Percentiles rank a stretch among this genome's conserved stretches.
Conservation (phyloP, 345 rosid species). For the Microcos paniculata region DNA sequence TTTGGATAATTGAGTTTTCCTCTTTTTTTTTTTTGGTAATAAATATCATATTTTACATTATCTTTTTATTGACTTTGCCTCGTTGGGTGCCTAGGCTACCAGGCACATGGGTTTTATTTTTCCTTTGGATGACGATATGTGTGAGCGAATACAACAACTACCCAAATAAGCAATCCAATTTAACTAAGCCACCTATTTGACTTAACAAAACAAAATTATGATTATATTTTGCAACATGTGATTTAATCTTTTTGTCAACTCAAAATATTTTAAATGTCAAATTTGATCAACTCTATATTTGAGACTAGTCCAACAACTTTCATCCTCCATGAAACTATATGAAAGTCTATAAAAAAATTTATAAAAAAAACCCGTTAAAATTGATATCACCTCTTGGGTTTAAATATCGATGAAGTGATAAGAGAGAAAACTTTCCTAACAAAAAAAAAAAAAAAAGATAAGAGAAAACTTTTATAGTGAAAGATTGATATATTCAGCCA, state of each 20-base stretch:
- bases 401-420: no score
- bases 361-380: no score
- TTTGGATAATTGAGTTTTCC: not conserved
- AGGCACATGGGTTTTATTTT: not conserved
- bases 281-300: not conserved
- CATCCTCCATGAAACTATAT: not conserved
- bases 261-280: not conserved
- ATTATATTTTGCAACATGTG: slow-evolving; percentile 2
- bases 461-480: no score
- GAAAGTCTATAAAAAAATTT: no score
- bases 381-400: no score
- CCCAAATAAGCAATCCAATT: not conserved
- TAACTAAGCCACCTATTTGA: not conserved
- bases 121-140: not conserved
- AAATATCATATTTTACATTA: not conserved
- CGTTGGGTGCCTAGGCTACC: not conserved
- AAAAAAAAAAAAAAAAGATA: no score
- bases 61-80: not conserved
- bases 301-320: not conserved
- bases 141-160: not conserved
- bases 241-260: not conserved
- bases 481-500: no score
- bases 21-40: not conserved
- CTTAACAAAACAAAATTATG: not conserved
- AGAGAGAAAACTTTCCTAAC: no score